phyloP scores from a whole-genome alignment of 1,284 basidiomycete genomes.

The Microbotryum scabiosae region DNA sequence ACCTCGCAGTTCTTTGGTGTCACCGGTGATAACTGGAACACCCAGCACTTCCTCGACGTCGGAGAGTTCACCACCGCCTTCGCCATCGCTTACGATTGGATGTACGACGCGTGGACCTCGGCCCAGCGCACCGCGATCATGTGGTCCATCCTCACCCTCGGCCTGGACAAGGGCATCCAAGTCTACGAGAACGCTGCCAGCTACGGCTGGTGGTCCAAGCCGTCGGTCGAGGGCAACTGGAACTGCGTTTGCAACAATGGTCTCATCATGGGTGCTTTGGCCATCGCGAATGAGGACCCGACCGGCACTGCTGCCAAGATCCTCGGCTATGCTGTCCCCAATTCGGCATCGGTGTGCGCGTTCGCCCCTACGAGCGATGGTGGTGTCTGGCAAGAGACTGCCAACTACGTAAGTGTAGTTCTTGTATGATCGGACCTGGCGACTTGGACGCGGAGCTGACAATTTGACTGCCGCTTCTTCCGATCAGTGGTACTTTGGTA shows the following conservation, averaged over 20 bases:
- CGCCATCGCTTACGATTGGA: slow-evolving; percentile 85
- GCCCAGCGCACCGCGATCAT: slow-evolving; percentile 64
- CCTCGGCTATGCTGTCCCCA: slow-evolving; percentile 56
- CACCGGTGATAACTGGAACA: slow-evolving; percentile 34
- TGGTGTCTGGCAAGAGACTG: slow-evolving; percentile 91
- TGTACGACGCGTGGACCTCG: slow-evolving; percentile 72
- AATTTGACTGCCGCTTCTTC: background rate
- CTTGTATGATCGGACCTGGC: background rate
- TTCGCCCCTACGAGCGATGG: slow-evolving; percentile 54
- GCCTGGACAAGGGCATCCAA: slow-evolving; percentile 49
- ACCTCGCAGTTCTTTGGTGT: slow-evolving; percentile 50
- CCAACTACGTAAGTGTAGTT: slow-evolving; percentile 55
- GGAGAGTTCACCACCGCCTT: slow-evolving; percentile 78
- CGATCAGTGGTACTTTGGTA: slow-evolving; percentile 54
- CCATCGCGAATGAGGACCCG: slow-evolving; percentile 76
- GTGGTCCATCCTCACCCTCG: slow-evolving; percentile 65
- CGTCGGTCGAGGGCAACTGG: slow-evolving; percentile 65
- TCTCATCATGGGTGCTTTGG: slow-evolving; percentile 76
- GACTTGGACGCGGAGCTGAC: background rate
- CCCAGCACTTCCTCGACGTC: slow-evolving; percentile 79
- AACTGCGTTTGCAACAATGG: slow-evolving; percentile 87
- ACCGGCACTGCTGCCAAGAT: slow-evolving; percentile 62
- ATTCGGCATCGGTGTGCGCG: slow-evolving; percentile 73
- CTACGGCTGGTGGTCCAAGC: slow-evolving; percentile 39
- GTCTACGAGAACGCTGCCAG: slow-evolving; percentile 31